Evolutionary conservation across 2,329 filamentous ascomycete genomes (phyloP).

Genomic region (Colletotrichum eremochloae): DNA sequence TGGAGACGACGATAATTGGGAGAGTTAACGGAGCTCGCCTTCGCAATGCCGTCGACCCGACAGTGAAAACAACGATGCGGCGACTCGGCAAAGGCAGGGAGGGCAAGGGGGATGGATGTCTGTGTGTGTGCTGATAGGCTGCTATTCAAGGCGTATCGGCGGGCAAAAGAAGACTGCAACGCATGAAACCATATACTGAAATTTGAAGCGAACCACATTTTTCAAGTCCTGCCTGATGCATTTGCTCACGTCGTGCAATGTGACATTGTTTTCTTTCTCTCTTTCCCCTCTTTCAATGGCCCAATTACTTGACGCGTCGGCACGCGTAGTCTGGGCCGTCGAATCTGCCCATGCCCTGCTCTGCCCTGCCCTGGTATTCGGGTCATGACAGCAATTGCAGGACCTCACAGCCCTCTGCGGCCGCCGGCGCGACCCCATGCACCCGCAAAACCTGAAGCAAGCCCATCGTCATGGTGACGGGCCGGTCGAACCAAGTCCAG

Average conservation of each 20-base stretch:
- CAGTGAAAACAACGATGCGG: constrained; percentile 35
- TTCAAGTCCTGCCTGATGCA: neutral
- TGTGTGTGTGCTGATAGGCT: constrained; percentile 51
- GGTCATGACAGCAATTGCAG: constrained; percentile 16
- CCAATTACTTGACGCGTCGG: neutral
- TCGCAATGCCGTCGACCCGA: constrained; percentile 12
- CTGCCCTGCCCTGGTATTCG: neutral
- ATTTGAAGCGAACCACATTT: constrained; percentile 32
- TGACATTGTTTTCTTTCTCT: constrained; percentile 14
- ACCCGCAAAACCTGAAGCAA: constrained; percentile 17
- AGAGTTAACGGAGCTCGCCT: constrained; percentile 2
- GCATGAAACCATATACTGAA: constrained; percentile 40
- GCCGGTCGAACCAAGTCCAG: constrained; percentile 23
- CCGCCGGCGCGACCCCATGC: constrained; percentile 17
- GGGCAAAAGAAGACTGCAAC: constrained; percentile 54
- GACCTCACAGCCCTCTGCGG: constrained; percentile 27
- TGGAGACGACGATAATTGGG: constrained; percentile 1
- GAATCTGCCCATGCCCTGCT: neutral
- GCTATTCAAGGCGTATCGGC: constrained; percentile 59
- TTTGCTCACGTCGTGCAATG: constrained; percentile 12
- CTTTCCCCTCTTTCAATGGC: neutral
- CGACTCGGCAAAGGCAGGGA: neutral
- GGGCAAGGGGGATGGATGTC: neutral
- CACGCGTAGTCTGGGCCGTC: neutral
- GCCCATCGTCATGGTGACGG: neutral